Percentiles rank a stretch among this genome's conserved stretches.
Conservation (phyloP, 1,139 yeast genomes). For the Kurtzmaniella natalensis region DNA sequence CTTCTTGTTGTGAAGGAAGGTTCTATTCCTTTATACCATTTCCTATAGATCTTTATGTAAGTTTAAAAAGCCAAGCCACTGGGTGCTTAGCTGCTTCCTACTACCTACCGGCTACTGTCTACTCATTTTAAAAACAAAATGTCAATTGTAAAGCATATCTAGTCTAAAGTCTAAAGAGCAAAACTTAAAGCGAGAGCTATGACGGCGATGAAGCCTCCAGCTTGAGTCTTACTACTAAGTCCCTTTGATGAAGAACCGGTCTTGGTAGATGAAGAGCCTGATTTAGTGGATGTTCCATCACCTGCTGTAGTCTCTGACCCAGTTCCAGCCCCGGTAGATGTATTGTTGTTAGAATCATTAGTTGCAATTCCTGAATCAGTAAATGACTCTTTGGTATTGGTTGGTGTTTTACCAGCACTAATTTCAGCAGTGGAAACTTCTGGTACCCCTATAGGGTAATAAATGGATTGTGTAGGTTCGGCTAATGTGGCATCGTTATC, state of each 20-base stretch:
- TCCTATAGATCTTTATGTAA: too few species aligned
- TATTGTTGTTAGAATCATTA: conserved; percentile 1
- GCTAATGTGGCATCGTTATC: not conserved
- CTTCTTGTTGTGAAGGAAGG: too few species aligned
- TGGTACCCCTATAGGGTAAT: conserved; percentile 1
- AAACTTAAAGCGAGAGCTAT: too few species aligned
- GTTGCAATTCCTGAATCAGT: not conserved
- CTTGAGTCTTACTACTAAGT: too few species aligned
- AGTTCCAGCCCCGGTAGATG: conserved; percentile 2
- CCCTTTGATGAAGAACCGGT: not conserved
- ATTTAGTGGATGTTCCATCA: not conserved
- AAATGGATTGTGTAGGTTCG: not conserved
- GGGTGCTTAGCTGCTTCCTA: too few species aligned
- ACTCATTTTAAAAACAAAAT: too few species aligned
- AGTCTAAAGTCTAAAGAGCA: too few species aligned
- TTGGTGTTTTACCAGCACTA: not conserved
- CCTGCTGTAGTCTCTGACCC: conserved; percentile 6
- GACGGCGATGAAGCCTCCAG: too few species aligned
- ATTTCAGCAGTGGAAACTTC: not conserved
- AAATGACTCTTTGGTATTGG: conserved; percentile 1
- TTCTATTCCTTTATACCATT: too few species aligned
- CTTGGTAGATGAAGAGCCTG: not conserved
- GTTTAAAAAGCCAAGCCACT: too few species aligned
- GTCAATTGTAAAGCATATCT: too few species aligned
- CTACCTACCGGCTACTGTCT: too few species aligned